A percentile compares a stretch with the other conserved stretches of the same genome.
Evolutionary conservation across 2,329 filamentous ascomycete genomes (phyloP).

Genomic region (Hypoxylon sp.): DNA sequence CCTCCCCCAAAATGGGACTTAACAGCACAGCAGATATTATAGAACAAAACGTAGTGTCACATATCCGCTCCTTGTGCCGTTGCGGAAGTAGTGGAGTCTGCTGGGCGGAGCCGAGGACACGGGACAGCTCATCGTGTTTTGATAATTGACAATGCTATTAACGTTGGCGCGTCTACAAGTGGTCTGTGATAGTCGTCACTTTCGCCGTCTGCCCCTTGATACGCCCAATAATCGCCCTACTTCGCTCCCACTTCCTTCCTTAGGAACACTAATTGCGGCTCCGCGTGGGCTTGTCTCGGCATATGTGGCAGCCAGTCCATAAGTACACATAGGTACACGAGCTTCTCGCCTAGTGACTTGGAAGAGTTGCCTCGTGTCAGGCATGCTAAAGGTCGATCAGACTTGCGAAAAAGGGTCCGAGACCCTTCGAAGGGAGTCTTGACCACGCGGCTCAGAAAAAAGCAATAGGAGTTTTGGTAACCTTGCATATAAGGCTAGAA

Average conservation of each 20-base stretch:
- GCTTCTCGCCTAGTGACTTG: background rate
- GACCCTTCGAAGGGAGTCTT: background rate
- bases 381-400: background rate
- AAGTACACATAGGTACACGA: slow-evolving; percentile 20
- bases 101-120: slow-evolving; percentile 38
- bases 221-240: slow-evolving; percentile 7
- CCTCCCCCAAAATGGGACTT: slow-evolving; percentile 14
- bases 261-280: slow-evolving; percentile 33
- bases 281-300: slow-evolving; percentile 31
- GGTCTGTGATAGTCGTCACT: slow-evolving; percentile 20
- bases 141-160: slow-evolving; percentile 39
- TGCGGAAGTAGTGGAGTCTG: slow-evolving; percentile 38
- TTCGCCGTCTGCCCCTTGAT: background rate
- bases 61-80: slow-evolving; percentile 33
- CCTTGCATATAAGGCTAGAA: slow-evolving; percentile 1
- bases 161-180: slow-evolving; percentile 26
- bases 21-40: slow-evolving; percentile 37
- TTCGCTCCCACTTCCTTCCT: slow-evolving; percentile 4
- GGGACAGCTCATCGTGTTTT: slow-evolving; percentile 38
- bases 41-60: slow-evolving; percentile 6
- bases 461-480: background rate
- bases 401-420: background rate
- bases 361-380: slow-evolving; percentile 22
- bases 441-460: background rate
- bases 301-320: slow-evolving; percentile 29